phyloP scores from a whole-genome alignment of 2,329 filamentous ascomycete species.

The Aspergillus viridinutans region DNA sequence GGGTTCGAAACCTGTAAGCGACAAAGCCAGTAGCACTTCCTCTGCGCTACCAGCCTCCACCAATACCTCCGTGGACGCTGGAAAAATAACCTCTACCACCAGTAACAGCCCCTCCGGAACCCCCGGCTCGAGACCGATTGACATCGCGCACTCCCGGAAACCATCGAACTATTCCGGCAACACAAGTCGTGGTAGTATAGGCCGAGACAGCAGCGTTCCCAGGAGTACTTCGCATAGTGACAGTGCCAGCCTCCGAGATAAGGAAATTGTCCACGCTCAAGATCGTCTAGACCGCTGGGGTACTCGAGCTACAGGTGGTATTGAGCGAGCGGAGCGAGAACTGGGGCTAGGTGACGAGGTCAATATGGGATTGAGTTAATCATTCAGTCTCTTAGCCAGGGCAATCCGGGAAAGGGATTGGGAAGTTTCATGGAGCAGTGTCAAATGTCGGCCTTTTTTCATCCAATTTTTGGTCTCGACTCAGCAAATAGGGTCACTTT shows the following conservation, averaged over 20 bases:
- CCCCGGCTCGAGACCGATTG: conserved; percentile 27
- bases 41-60: conserved; percentile 16
- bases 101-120: conserved; percentile 14
- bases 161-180: conserved; percentile 22
- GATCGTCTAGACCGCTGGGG: conserved; percentile 50
- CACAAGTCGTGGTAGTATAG: conserved; percentile 14
- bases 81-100: conserved; percentile 20
- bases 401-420: not conserved
- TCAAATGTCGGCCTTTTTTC: not conserved
- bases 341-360: conserved; percentile 84
- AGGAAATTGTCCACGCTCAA: conserved; percentile 35
- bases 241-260: conserved; percentile 33
- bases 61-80: conserved; percentile 19
- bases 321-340: conserved; percentile 47
- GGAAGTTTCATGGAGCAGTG: not conserved
- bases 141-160: conserved; percentile 25
- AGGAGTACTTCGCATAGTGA: conserved; percentile 27
- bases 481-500: not conserved
- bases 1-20: conserved; percentile 27
- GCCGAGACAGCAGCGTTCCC: conserved; percentile 19
- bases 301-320: conserved; percentile 53
- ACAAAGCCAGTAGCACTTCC: conserved; percentile 20
- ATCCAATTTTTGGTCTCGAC: not conserved
- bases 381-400: not conserved
- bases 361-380: conserved; percentile 73